These are phyloP conservation scores for Colletotrichum sp. DNA, from an alignment of 2,329 filamentous ascomycete genomes.

Conservation along the genomic window DNA sequence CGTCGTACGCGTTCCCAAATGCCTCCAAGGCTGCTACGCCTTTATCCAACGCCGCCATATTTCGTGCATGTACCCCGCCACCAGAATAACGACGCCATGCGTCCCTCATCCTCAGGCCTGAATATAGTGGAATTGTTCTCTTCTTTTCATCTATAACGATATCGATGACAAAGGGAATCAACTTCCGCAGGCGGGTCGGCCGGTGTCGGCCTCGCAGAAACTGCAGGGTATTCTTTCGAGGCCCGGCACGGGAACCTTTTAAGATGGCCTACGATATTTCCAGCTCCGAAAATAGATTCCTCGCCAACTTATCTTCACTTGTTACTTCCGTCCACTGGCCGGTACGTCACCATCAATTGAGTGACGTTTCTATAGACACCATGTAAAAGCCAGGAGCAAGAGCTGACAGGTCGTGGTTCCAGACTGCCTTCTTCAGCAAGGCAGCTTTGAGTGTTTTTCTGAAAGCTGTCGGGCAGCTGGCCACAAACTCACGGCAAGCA, in stretches of 20 bases:
- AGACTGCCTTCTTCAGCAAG: no score
- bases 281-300: background rate
- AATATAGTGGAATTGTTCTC: background rate
- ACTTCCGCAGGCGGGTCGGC: background rate
- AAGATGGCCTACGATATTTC: background rate
- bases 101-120: background rate
- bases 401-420: no score
- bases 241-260: background rate
- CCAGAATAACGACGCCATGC: background rate
- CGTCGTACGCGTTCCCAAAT: background rate
- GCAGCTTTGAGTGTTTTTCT: no score
- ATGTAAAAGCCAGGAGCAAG: no score
- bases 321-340: no score
- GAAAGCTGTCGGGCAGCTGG: no score
- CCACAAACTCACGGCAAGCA: no score
- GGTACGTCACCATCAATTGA: no score
- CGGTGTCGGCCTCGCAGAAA: background rate
- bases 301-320: no score
- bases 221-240: background rate
- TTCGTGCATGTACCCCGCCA: background rate
- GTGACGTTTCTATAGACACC: no score
- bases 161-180: background rate
- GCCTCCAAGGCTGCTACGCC: background rate
- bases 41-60: background rate
- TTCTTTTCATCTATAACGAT: background rate